Evolutionary conservation across 2,329 filamentous ascomycete species (phyloP), one percentile per base, ranked within the genome.

Genomic region (Parastagonospora avenae): DNA sequence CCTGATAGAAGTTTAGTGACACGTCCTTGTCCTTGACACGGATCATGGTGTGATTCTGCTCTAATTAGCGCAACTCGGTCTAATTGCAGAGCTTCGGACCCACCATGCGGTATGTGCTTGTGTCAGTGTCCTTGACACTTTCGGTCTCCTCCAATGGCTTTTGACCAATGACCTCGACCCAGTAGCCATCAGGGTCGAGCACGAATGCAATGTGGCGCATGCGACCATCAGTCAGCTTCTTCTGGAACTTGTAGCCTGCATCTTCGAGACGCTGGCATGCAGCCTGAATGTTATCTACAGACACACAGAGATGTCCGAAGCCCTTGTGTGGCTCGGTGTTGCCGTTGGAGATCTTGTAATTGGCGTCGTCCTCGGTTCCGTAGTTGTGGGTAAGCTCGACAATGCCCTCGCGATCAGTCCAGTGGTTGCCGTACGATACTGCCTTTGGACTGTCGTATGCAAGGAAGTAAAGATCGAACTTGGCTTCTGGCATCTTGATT

Each of bases 401-500:
- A 35, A 97, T 83, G 40, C 91, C 94, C 75, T 96, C 88, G 47
- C 94, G 88, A 75, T 96, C 91, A 5, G 83, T 85, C 79, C 88
- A 92, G 68, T 87, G 84, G 57, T 86, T 86, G 66, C 87, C 89
- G 50, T 83, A 80, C 8, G 90, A 94, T n/a, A 85, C 78, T 11
- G 93, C 89, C 32, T 83, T 80, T 8, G 91, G 85, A 29, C 85
- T 84, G 71, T 96, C 88, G 77, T 95, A 97, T 52, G 88, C 92
- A 53, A 99, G 82, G 78, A 97, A 97, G 81, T 97, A 97, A 27
- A 97, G 85, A 67, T 94, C 91, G 75, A 97, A 97, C 71, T 95
- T 96, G 74, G 85, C 85, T 53, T 96, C 92, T 11, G 92, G 89
- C 69, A 91, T 90, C 56, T 88, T 80, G 40, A 94, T 81, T 77